Base-by-base conservation (phyloP, 176 grass and related monocot genomes). In the Ensete glaucum region DNA sequence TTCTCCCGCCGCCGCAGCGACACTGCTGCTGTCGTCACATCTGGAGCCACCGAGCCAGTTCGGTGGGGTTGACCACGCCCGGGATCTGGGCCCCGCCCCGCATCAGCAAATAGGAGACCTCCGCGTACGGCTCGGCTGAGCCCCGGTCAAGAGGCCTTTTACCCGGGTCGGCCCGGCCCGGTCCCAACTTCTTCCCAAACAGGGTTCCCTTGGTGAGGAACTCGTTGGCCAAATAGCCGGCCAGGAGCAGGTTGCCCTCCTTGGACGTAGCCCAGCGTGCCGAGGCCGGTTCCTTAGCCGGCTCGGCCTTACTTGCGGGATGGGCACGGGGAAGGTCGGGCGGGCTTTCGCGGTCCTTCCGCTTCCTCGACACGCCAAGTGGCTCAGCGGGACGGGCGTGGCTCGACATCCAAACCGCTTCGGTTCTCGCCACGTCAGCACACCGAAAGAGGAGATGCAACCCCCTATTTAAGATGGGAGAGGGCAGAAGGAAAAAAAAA, bases 141-240 rank as follows among this genome's bases (percentile, higher is more conserved):
- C 20, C 17, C 11, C 3, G 17, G 9, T 23, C 59, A 9, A 9
- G 8, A 1, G 10, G n/a, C 11, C 11, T 17, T n/a, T 16, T 22
- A 2, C 7, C 58, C 34, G 29, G 34, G 2, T 19, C 74, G n/a
- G 26, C 8, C 5, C 59, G 74, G 48, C 9, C 15, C 17, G 25
- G 25, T 22, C 54, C 76, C 50, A 52, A 54, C 51, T 14, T 50
- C 21, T 21, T 52, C 64, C 76, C 76, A 8, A 69, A 69, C 15
- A 78, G 64, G 13, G 76, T 69, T 50, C 77, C 77, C 52, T 43
- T 55, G 1, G 64, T 69, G 64, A 79, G 77, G 53, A 69, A 79
- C 77, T 79, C 77, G 77, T 79, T 52, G 12, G 77, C 65, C 1
- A 79, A 52, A 52, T 69, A 56, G n/a, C 77, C 77, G 24, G 77